These are phyloP conservation scores for Parietaria judaica DNA, from an alignment of 306 rosid species.

Conservation along the genomic window DNA sequence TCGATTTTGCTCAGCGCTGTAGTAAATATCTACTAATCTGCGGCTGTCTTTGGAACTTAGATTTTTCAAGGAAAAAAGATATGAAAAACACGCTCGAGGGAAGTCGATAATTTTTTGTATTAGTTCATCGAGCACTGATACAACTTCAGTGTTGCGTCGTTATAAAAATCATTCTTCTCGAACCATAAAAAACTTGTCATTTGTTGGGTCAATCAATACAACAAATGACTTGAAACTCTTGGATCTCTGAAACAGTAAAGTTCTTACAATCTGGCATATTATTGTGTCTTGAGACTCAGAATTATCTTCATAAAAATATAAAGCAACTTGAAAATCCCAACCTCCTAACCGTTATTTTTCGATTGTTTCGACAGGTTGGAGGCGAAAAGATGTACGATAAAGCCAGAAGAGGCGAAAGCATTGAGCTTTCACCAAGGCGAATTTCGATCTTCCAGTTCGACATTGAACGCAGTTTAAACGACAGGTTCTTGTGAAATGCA, in stretches of 20 bases:
- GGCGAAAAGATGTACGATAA: slow-evolving; percentile 94
- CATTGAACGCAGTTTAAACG: slow-evolving; percentile 84
- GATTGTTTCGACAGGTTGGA: slow-evolving; percentile 51
- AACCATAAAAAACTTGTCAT: no score
- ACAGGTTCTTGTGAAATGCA: slow-evolving; percentile 38
- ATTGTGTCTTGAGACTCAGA: neutral
- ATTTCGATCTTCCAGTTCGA: slow-evolving; percentile 85
- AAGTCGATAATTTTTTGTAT: no score
- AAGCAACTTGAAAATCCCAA: neutral
- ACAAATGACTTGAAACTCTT: no score
- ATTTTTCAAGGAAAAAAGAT: no score
- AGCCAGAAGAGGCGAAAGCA: slow-evolving; percentile 96
- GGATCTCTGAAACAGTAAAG: neutral
- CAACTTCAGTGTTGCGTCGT: no score
- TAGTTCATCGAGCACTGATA: no score
- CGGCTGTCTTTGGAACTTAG: no score
- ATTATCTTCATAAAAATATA: neutral
- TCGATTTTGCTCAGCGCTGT: neutral
- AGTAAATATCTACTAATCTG: neutral
- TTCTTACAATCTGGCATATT: neutral
- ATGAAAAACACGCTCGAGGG: no score
- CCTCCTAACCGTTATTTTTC: neutral
- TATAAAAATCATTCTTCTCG: no score
- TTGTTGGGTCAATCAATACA: no score
- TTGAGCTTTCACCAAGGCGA: slow-evolving; percentile 85